Base-by-base conservation (phyloP, 2,329 filamentous ascomycete genomes). In the Fusarium secorum region DNA sequence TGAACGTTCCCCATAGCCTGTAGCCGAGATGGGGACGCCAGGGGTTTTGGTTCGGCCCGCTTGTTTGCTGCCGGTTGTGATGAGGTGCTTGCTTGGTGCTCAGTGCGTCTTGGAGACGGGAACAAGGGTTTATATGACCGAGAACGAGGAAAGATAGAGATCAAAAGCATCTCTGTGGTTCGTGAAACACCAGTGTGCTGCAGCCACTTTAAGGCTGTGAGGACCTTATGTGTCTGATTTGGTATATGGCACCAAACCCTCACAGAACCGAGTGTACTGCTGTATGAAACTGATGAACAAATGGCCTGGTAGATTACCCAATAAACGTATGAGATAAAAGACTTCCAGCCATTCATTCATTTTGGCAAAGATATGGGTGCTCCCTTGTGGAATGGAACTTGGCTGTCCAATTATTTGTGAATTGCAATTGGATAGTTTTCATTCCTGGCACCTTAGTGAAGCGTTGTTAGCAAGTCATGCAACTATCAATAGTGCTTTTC, bases 1-100 rank as follows among this genome's bases (percentile, higher is more conserved):
- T 33, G 22, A 45, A 51, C 28, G 28, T 66, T 46, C 48, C 69
- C 51, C 64, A 52, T 68, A 45, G 46, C 60, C 60, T 64, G 57
- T 64, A 57, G 44, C 57, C 30, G 45, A 54, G 36, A 70, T 65
- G 44, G 54, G 49, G 32, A 63, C 52, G 41, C n/a, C 64, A 68
- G 49, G 67, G 66, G 48, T 52, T 70, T 55, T 59, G 48, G 57
- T 65, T 59, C 41, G 42, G 53, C 55, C 60, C 69, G 60, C 68
- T 65, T 39, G 57, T 30, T 52, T 38, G 60, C 28, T 65, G 24
- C 44, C 32, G 41, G 41, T 41, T n/a, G 30, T 55, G 53, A 49
- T 60, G 54, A 62, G 64, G 56, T 67, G 65, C 56, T 68, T 67
- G 65, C 56, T 68, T 22, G 32, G 63, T 54, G 64, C 41, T 62